phyloP scores from a whole-genome alignment of 208 protist genomes.

The Acanthamoeba castellanii region DNA sequence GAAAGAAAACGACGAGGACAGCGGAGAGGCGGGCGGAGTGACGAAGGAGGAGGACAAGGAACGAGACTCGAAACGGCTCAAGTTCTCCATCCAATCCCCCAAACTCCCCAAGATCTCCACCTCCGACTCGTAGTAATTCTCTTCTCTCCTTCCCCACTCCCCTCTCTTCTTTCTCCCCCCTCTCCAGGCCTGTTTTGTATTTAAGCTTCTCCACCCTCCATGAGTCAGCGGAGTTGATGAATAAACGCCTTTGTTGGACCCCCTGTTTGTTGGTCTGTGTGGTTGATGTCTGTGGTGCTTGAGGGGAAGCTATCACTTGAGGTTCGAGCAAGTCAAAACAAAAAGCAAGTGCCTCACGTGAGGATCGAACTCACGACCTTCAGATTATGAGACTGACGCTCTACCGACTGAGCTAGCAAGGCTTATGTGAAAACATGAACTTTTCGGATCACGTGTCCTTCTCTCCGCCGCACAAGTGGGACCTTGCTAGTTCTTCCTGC shows the following conservation, averaged over 20 bases:
- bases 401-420: constrained; percentile 78
- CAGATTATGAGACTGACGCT: constrained; percentile 80
- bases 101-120: constrained; percentile 56
- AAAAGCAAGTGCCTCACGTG: constrained; percentile 74
- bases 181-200: background rate
- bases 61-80: constrained; percentile 57
- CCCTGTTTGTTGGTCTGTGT: background rate
- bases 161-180: background rate
- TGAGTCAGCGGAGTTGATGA: background rate
- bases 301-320: too few relatives aligned
- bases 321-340: too few relatives aligned
- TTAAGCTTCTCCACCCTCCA: background rate
- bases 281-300: too few relatives aligned
- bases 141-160: background rate
- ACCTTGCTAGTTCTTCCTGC: too few relatives aligned
- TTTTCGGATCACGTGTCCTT: too few relatives aligned
- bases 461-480: too few relatives aligned
- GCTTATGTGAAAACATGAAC: too few relatives aligned
- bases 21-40: background rate
- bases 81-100: constrained; percentile 66
- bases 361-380: constrained; percentile 80
- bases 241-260: background rate
- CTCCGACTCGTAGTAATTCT: background rate
- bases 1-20: background rate
- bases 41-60: constrained; percentile 36